Evolutionary conservation across 495 filamentous ascomycete genomes (phyloP).

Genomic region (Letharia lupina): DNA sequence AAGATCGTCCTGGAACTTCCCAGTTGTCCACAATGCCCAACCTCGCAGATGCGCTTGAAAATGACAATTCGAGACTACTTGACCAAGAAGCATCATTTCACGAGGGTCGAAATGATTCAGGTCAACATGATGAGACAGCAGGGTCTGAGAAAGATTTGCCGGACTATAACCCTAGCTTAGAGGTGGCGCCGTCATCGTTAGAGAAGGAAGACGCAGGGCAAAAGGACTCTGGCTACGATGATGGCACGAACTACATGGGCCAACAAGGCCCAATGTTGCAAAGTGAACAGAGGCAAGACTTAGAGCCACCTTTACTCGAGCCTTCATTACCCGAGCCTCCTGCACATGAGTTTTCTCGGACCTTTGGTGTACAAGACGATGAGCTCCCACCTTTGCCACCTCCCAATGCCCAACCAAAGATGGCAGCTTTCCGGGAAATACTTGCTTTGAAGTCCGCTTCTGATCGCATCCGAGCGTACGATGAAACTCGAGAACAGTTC

Average conservation of each 20-base stretch:
- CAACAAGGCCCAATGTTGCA: neutral
- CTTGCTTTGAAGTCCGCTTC: constrained; percentile 48
- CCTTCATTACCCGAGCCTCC: constrained; percentile 3
- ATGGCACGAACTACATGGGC: neutral
- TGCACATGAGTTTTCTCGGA: neutral
- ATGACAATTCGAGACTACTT: neutral
- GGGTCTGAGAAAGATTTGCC: constrained; percentile 4
- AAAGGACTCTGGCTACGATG: constrained; percentile 3
- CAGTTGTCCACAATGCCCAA: neutral
- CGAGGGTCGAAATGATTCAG: neutral
- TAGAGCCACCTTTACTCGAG: constrained; percentile 7
- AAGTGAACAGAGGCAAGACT: neutral
- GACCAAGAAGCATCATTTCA: neutral
- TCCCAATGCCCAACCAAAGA: constrained; percentile 32
- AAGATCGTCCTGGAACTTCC: neutral
- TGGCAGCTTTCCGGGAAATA: constrained; percentile 62
- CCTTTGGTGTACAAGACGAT: neutral
- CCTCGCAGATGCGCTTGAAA: neutral
- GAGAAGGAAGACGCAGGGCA: neutral
- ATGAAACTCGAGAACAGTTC: constrained; percentile 61
- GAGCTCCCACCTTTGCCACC: constrained; percentile 7
- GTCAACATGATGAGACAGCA: neutral
- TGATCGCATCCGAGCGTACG: constrained; percentile 61
- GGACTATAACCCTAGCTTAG: neutral
- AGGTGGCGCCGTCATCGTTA: neutral